Conservation (phyloP, 2,329 filamentous ascomycete species). For the Fusarium chuoi region DNA sequence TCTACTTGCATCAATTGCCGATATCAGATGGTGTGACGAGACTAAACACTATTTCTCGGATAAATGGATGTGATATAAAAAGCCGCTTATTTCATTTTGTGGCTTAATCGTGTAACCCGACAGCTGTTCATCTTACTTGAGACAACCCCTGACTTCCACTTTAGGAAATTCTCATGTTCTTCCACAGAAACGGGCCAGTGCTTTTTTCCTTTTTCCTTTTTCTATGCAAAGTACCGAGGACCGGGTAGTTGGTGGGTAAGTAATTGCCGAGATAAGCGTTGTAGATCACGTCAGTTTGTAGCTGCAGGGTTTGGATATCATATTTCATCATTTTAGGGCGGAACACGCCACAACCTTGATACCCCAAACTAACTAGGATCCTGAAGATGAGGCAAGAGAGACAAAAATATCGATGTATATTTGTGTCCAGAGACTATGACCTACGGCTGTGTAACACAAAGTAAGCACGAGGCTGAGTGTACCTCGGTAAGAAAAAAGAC, state of each 20-base stretch:
- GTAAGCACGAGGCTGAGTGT: background rate
- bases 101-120: background rate
- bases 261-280: background rate
- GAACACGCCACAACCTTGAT: background rate
- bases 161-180: background rate
- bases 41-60: background rate
- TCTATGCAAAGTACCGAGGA: background rate
- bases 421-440: background rate
- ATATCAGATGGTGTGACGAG: background rate
- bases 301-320: background rate
- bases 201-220: background rate
- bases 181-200: background rate
- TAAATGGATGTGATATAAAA: background rate
- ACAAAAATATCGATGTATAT: fast-evolving
- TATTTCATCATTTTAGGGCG: constrained; percentile 1
- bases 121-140: background rate
- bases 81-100: background rate
- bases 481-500: background rate
- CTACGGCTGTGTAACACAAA: fast-evolving
- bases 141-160: background rate
- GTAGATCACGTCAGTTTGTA: background rate
- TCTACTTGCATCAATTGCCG: background rate
- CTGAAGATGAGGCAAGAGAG: background rate
- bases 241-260: background rate
- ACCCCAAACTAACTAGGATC: background rate